phyloP scores from a whole-genome alignment of 805 yeast species.

The Brettanomyces sp. region DNA sequence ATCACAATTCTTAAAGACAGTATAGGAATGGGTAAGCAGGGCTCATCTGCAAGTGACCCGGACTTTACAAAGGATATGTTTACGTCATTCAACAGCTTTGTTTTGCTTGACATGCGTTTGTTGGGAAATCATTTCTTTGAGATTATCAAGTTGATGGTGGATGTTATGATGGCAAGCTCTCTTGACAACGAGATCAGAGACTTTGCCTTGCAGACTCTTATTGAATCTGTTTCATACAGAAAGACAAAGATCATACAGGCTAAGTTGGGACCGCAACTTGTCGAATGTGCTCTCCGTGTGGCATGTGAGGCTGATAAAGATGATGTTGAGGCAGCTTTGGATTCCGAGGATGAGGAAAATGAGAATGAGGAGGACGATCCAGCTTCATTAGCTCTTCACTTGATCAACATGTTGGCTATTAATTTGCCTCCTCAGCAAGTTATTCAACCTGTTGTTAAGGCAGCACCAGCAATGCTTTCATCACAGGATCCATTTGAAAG shows the following conservation, averaged over 20 bases:
- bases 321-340: conserved; percentile 65
- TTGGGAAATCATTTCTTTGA: conserved; percentile 66
- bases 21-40: background rate
- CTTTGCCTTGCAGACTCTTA: conserved; percentile 76
- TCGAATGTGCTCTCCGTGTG: conserved; percentile 63
- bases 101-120: conserved; percentile 66
- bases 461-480: conserved; percentile 45
- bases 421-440: conserved; percentile 92
- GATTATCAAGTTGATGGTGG: conserved; percentile 64
- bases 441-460: conserved; percentile 66
- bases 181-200: conserved; percentile 76
- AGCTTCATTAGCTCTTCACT: conserved; percentile 64
- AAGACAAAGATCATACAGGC: conserved; percentile 70
- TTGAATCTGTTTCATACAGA: conserved; percentile 69
- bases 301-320: conserved; percentile 68
- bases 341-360: conserved; percentile 78
- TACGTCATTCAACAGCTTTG: conserved; percentile 74
- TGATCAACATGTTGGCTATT: conserved; percentile 67
- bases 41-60: conserved; percentile 56
- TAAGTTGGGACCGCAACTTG: conserved; percentile 76
- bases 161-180: conserved; percentile 56
- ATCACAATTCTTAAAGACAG: conserved; percentile 72
- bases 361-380: conserved; percentile 90
- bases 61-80: conserved; percentile 68
- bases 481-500: conserved; percentile 67